Conservation (phyloP, 2,329 filamentous ascomycete species). For the Stagonosporopsis chrysanthemi region DNA sequence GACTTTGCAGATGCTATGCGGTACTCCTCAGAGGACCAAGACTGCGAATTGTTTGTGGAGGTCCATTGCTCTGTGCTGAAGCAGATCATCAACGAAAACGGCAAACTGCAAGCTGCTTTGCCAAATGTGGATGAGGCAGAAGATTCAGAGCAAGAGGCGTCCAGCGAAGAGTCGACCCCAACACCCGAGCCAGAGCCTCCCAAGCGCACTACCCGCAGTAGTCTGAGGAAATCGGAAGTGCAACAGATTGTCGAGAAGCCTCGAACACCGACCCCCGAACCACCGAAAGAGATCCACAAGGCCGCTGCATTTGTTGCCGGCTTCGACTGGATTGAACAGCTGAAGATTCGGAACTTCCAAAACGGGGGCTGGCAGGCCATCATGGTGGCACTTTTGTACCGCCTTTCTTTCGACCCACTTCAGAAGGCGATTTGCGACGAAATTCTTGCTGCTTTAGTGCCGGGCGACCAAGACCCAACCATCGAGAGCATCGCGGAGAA, state of each 20-base stretch:
- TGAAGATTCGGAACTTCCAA: constrained; percentile 83
- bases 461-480: constrained; percentile 76
- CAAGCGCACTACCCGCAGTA: constrained; percentile 82
- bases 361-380: constrained; percentile 93
- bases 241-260: constrained; percentile 56
- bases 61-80: constrained; percentile 92
- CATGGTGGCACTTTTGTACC: constrained; percentile 83
- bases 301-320: constrained; percentile 77
- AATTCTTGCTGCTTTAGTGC: constrained; percentile 81
- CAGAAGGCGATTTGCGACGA: constrained; percentile 77
- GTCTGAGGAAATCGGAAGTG: constrained; percentile 81
- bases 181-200: constrained; percentile 73
- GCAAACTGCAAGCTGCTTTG: constrained; percentile 79
- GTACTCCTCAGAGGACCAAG: constrained; percentile 74
- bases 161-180: constrained; percentile 60
- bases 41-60: constrained; percentile 87
- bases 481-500: constrained; percentile 74
- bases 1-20: constrained; percentile 91
- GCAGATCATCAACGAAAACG: constrained; percentile 79
- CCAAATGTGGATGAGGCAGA: constrained; percentile 68
- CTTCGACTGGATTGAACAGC: constrained; percentile 84
- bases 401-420: constrained; percentile 78
- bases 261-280: constrained; percentile 50
- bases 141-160: constrained; percentile 57
- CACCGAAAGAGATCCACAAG: constrained; percentile 59